Evolutionary conservation across 306 rosid species (phyloP).

Genomic region (Acacia confusa): DNA sequence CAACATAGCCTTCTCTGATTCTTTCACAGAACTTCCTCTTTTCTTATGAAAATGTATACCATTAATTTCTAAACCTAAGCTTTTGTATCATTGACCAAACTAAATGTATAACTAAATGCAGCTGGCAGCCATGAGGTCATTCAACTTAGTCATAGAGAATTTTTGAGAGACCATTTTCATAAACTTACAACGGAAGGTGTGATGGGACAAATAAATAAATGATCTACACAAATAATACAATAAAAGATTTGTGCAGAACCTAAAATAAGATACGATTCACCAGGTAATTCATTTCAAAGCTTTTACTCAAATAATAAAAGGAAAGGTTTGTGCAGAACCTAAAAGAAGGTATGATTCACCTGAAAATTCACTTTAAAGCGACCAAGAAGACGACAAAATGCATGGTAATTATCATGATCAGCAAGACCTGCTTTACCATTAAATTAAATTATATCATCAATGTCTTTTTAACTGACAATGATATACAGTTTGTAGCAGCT

Average conservation of each 20-base stretch:
- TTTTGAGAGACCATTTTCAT: neutral
- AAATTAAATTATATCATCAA: constrained; percentile 17
- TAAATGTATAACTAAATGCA: neutral
- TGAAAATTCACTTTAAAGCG: constrained; percentile 50
- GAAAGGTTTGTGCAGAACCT: neutral
- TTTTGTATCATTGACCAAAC: neutral
- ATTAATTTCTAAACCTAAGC: neutral
- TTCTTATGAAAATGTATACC: neutral
- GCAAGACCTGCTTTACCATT: constrained; percentile 39
- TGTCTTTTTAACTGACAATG: neutral
- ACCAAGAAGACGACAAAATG: constrained; percentile 50
- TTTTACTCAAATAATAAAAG: neutral
- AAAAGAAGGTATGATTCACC: constrained; percentile 26
- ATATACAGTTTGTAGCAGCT: neutral
- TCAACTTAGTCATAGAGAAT: neutral
- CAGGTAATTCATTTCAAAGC: constrained; percentile 44
- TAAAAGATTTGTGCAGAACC: neutral
- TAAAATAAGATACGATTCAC: constrained; percentile 19
- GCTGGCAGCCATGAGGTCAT: neutral
- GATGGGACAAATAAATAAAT: neutral
- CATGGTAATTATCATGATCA: constrained; percentile 52
- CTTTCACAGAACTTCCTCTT: neutral
- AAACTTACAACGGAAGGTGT: neutral
- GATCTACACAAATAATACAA: neutral
- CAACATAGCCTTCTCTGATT: neutral